A percentile compares a stretch with the other conserved stretches of the same genome.
Conservation (phyloP, 768 basidiomycete species). For the Podaxis rugospora region DNA sequence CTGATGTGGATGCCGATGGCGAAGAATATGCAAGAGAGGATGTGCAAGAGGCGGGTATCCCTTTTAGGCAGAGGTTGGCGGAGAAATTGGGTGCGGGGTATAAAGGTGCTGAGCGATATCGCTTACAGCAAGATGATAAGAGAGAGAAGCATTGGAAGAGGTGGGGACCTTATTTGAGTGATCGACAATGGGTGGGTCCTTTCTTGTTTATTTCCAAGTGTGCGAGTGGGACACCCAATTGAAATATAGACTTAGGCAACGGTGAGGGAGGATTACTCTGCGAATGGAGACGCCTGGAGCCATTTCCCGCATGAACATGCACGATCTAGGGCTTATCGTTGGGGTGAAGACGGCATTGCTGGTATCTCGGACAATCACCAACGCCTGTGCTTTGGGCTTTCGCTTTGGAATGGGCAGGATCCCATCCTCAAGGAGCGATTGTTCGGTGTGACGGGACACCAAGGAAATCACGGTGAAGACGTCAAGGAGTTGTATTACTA, state of each 20-base stretch:
- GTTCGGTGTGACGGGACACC: constrained; percentile 93
- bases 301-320: constrained; percentile 95
- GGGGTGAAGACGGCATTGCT: constrained; percentile 98
- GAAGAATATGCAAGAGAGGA: constrained; percentile 14
- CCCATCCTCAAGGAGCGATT: constrained; percentile 94
- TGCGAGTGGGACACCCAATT: background rate
- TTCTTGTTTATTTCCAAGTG: background rate
- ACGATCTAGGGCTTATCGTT: constrained; percentile 91
- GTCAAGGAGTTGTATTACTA: constrained; percentile 99
- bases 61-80: constrained; percentile 64
- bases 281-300: constrained; percentile 92
- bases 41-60: constrained; percentile 13
- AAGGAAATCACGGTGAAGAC: constrained; percentile 99
- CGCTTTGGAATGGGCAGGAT: constrained; percentile 94
- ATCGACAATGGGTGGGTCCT: constrained; percentile 91
- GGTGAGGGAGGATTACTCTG: constrained; percentile 97
- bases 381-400: constrained; percentile 84
- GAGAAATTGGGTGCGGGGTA: constrained; percentile 67
- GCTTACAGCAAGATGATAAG: constrained; percentile 78
- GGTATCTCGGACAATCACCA: constrained; percentile 98
- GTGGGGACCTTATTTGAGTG: constrained; percentile 97
- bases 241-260: constrained; percentile 61
- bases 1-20: constrained; percentile 13
- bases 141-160: constrained; percentile 93
- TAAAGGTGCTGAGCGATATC: constrained; percentile 75